Conservation (phyloP, 73 alveolate genomes). For the Paramecium bursaria region DNA sequence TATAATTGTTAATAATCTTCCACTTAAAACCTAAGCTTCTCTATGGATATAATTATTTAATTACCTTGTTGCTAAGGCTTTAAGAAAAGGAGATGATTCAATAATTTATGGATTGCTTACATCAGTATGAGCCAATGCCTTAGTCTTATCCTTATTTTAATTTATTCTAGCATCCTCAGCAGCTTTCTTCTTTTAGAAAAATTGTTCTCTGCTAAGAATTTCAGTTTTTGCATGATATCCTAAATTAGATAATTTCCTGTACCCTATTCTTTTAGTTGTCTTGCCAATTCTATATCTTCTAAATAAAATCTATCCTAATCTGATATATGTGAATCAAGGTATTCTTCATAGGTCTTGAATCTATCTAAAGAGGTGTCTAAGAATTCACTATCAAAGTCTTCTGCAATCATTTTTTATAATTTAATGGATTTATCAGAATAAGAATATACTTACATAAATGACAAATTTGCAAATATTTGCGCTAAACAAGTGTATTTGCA, state of each 20-base stretch:
- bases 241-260: too few relatives aligned
- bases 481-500: too few relatives aligned
- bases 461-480: too few relatives aligned
- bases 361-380: constrained; percentile 81
- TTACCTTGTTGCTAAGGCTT: constrained; percentile 87
- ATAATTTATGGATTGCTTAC: constrained; percentile 51
- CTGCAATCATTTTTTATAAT: constrained; percentile 63
- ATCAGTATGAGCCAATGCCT: constrained; percentile 71
- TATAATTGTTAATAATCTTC: constrained; percentile 96
- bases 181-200: constrained; percentile 90
- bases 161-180: constrained; percentile 90
- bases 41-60: not conserved
- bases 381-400: constrained; percentile 66
- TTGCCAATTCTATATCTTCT: constrained; percentile 97
- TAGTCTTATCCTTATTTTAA: constrained; percentile 81
- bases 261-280: constrained; percentile 93
- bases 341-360: constrained; percentile 91
- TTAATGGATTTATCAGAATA: too few relatives aligned
- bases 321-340: constrained; percentile 92
- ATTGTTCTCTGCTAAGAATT: constrained; percentile 91
- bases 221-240: constrained; percentile 96
- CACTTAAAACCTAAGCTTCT: constrained; percentile 91
- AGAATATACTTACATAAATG: too few relatives aligned
- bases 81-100: constrained; percentile 80
- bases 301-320: constrained; percentile 91